phyloP scores from a whole-genome alignment of 331 rosid genomes.

The Pyracantha coccinea region DNA sequence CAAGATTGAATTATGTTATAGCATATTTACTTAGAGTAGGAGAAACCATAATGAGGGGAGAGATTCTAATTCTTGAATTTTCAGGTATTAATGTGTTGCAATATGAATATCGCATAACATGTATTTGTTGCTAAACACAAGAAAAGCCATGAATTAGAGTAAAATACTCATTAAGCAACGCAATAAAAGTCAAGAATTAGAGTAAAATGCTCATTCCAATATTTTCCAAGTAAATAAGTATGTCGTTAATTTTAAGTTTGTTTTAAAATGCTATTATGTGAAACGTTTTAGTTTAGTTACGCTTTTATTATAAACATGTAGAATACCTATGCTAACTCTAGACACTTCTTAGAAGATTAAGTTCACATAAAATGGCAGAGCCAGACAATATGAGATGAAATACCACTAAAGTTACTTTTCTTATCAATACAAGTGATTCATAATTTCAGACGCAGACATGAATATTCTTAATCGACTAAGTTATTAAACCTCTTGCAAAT shows the following conservation, averaged over 20 bases:
- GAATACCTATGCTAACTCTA: background rate
- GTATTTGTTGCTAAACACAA: background rate
- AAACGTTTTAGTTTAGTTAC: no score
- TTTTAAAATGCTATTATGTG: fast-evolving
- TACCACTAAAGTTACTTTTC: no score
- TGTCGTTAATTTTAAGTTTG: no score
- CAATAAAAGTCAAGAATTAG: background rate
- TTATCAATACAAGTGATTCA: no score
- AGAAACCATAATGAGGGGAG: background rate
- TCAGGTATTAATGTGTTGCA: background rate
- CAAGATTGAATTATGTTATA: background rate
- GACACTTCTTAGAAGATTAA: background rate
- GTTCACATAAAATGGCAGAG: background rate
- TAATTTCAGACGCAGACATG: no score
- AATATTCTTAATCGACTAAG: no score
- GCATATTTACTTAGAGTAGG: background rate
- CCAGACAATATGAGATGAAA: background rate
- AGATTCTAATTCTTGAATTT: no score
- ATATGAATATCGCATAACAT: background rate
- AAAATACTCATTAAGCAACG: background rate
- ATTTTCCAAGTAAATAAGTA: no score
- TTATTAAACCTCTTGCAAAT: no score
- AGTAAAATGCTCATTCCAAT: background rate
- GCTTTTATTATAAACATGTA: background rate
- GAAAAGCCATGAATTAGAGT: background rate